phyloP scores from a whole-genome alignment of 2,329 filamentous ascomycete species.

The Apiospora pterosperma region DNA sequence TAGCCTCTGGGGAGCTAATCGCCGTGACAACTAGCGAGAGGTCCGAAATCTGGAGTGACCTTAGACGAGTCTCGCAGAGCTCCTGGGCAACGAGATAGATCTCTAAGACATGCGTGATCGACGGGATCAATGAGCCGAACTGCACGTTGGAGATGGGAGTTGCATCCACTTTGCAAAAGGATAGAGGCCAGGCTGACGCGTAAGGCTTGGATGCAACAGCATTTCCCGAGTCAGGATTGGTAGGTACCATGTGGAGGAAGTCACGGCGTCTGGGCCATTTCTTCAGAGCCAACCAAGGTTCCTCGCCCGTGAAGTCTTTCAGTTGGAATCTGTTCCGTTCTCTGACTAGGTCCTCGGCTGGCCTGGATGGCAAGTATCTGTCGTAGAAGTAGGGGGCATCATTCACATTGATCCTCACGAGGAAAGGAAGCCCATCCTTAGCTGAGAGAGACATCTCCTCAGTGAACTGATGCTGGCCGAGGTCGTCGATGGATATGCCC shows the following conservation, averaged over 20 bases:
- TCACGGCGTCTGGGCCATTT: slow-evolving; percentile 55
- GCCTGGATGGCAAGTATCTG: slow-evolving; percentile 40
- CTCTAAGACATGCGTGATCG: slow-evolving; percentile 68
- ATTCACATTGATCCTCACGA: slow-evolving; percentile 37
- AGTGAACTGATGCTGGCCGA: slow-evolving; percentile 12
- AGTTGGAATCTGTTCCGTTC: slow-evolving; percentile 19
- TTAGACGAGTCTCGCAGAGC: slow-evolving; percentile 54
- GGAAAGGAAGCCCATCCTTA: slow-evolving; percentile 18
- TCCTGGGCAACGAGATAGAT: slow-evolving; percentile 58
- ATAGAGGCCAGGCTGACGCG: slow-evolving; percentile 40
- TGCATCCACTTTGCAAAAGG: slow-evolving; percentile 46
- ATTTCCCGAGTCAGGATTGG: slow-evolving; percentile 4
- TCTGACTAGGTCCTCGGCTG: slow-evolving; percentile 36
- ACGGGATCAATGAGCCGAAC: slow-evolving; percentile 65
- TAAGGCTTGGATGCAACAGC: slow-evolving; percentile 36
- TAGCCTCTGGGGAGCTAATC: slow-evolving; percentile 62
- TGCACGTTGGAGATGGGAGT: slow-evolving; percentile 41
- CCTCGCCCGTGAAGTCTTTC: slow-evolving; percentile 37
- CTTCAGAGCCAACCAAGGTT: slow-evolving; percentile 45
- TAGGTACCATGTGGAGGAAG: slow-evolving; percentile 46
- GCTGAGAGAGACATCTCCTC: slow-evolving; percentile 3
- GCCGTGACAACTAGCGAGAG: slow-evolving; percentile 61
- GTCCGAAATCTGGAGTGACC: slow-evolving; percentile 49
- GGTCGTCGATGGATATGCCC: slow-evolving; percentile 17
- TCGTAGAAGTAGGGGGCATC: slow-evolving; percentile 39